Percentiles rank a stretch among this genome's conserved stretches.
Evolutionary conservation across 345 rosid genomes (phyloP).

Genomic region (Gossypium ekmanianum): DNA sequence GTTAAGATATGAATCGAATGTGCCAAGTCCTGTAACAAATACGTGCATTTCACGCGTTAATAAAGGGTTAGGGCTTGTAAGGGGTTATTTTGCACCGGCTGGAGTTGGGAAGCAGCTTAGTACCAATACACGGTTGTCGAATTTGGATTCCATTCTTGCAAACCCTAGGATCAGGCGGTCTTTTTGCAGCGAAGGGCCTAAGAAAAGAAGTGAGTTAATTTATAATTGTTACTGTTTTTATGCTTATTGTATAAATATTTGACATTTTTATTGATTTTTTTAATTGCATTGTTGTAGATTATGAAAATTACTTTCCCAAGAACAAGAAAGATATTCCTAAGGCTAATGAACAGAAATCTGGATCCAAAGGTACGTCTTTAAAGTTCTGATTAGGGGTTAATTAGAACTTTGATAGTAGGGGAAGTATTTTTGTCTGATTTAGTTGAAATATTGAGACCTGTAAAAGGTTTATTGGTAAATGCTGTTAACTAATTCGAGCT

Average conservation of each 20-base stretch:
- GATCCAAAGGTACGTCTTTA: conserved; percentile 27
- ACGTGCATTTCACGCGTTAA: conserved; percentile 22
- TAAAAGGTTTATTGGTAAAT: not conserved
- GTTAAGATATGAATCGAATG: conserved; percentile 4
- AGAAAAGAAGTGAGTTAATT: conserved; percentile 35
- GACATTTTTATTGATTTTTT: not conserved
- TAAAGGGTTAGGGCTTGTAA: conserved; percentile 27
- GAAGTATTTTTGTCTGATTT: not conserved
- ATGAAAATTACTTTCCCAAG: conserved; percentile 41
- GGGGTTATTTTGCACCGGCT: conserved; percentile 27
- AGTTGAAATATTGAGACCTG: not conserved
- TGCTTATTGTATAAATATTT: not conserved
- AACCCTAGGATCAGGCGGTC: conserved; percentile 36
- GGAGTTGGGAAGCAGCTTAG: conserved; percentile 34
- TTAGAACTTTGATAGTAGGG: not conserved
- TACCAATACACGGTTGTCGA: conserved; percentile 15
- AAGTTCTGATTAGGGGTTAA: not conserved
- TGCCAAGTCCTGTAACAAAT: not conserved
- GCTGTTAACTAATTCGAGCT: not conserved
- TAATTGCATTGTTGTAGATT: conserved; percentile 24
- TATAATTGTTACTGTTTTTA: not conserved
- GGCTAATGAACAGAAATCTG: conserved; percentile 26
- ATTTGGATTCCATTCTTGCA: conserved; percentile 27
- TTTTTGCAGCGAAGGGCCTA: conserved; percentile 32
- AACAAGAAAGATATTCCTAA: conserved; percentile 37